Evolutionary conservation across 1,284 basidiomycete genomes (phyloP), one percentile per base, ranked within the genome.

Genomic region (Cutaneotrichosporon sp.): DNA sequence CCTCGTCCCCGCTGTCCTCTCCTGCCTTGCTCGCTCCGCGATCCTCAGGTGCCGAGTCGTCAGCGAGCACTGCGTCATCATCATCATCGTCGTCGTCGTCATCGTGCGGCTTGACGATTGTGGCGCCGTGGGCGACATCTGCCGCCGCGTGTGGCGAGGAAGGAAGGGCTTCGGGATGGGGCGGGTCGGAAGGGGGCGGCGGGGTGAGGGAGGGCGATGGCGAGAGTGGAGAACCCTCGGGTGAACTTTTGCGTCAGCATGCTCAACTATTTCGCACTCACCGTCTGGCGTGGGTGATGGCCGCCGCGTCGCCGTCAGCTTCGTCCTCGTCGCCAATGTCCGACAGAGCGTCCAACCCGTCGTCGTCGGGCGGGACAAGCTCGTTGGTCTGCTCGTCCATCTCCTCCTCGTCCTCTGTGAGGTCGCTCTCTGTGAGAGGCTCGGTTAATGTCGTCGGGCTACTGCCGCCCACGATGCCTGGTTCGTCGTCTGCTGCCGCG

Each of bases 181-280:
- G 63, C 1, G 62, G 66, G 49, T 69, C 70, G 53, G 64, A 66
- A 5, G 70, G 68, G 1, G 70, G 70, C 9, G 70, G 70, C 8
- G 70, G 70, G n/a, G 70, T 71, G 46, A 71, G 62, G 3, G 70
- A 71, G 5, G 70, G 68, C 1, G 70, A 72, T 4, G 67, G 61
- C 8, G 70, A 71, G 2, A 60, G 60, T 16, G 60, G 61, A 21
- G 58, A 58, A 18, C 50, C 47, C 11, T 50, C 36, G 5, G 32
- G 21, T 1, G 58, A 53, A 5, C 65, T 66, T n/a, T 26, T 10
- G 18, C 4, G 38, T 62, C 22, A 60, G 62, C 34, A 36, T 9
- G 22, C 22, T 13, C 18, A 16, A 11, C 14, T n/a, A 2, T 21
- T 5, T 22, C 8, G 16, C 14, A 53, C 57, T 56, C 58, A 59